Evolutionary conservation across 2,329 filamentous ascomycete species (phyloP).

Genomic region (Hymenoscyphus salicellus): DNA sequence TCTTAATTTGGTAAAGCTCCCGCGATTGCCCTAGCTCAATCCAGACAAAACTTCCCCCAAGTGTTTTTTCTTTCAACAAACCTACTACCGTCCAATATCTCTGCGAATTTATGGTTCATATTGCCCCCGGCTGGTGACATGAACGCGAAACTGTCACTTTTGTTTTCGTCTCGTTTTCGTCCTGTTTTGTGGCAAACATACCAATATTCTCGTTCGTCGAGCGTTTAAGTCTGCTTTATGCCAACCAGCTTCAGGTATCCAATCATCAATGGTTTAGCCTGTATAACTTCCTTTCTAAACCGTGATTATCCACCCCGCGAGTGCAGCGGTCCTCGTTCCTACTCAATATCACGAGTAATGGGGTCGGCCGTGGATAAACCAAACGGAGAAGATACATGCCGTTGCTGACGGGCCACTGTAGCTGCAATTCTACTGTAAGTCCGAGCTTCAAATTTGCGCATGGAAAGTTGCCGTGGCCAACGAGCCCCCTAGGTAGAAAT

Average conservation of each 20-base stretch:
- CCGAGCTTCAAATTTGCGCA: neutral
- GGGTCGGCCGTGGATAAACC: neutral
- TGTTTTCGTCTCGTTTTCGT: no score
- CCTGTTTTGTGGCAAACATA: no score
- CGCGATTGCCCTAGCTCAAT: neutral
- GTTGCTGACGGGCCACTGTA: neutral
- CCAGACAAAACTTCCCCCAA: neutral
- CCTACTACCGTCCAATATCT: neutral
- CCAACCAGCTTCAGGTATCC: no score
- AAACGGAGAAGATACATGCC: neutral
- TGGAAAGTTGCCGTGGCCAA: neutral
- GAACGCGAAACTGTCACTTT: no score
- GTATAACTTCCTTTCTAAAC: no score
- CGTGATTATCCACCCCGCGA: neutral
- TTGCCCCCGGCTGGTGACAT: no score
- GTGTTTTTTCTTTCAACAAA: no score
- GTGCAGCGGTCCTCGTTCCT: neutral
- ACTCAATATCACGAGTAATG: neutral
- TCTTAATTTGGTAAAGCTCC: neutral
- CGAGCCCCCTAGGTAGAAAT: neutral
- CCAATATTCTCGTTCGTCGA: no score
- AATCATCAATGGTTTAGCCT: no score
- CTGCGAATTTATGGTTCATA: neutral
- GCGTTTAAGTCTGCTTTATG: no score
- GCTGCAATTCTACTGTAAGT: neutral